Evolutionary conservation across 148 eudicot genomes (phyloP).

Genomic region (Gaultheria prostrata): DNA sequence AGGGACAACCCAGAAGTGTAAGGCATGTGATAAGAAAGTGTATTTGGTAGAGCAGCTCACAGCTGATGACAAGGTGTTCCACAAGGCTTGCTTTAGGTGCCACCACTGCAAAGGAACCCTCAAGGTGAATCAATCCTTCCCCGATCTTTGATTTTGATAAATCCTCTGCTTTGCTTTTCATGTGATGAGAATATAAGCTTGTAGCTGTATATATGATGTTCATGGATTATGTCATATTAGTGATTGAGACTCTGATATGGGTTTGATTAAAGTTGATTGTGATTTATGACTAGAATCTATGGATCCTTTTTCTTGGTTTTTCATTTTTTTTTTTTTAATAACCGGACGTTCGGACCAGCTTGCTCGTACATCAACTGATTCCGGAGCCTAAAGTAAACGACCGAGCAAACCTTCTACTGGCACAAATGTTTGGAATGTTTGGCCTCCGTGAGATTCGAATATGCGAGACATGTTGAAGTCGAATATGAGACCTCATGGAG

Average conservation of each 20-base stretch:
- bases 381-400: too few relatives aligned
- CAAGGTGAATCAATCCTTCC: constrained; percentile 42
- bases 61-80: constrained; percentile 77
- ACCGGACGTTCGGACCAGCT: too few relatives aligned
- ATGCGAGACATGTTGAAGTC: too few relatives aligned
- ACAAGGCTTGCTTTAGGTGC: constrained; percentile 87
- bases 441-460: too few relatives aligned
- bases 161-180: not conserved
- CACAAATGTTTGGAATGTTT: too few relatives aligned
- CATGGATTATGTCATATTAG: not conserved
- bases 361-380: too few relatives aligned
- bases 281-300: not conserved
- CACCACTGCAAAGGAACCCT: constrained; percentile 93
- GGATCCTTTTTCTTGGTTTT: not conserved
- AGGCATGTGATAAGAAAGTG: constrained; percentile 88
- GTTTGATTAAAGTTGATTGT: not conserved
- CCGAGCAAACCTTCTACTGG: too few relatives aligned
- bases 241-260: not conserved
- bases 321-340: not conserved
- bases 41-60: constrained; percentile 86
- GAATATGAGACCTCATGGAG: too few relatives aligned
- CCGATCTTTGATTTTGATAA: not conserved
- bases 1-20: constrained; percentile 93
- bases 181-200: not conserved
- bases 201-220: not conserved